Evolutionary conservation across 2,329 filamentous ascomycete species (phyloP).

Genomic region (Aspergillus brunneoviolaceus): DNA sequence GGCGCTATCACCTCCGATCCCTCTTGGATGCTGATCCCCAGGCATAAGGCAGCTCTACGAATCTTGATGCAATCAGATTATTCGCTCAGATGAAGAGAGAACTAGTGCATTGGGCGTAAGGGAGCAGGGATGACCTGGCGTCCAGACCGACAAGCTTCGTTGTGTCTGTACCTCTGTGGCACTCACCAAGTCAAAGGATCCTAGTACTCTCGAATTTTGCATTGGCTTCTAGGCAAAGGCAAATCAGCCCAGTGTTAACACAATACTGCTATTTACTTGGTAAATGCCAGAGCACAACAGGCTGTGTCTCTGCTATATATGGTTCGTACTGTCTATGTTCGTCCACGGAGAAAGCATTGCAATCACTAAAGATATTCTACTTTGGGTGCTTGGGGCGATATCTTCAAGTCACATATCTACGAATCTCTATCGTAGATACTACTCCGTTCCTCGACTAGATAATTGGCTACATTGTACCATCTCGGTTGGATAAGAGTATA

Average conservation of each 20-base stretch:
- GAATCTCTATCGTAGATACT: background rate
- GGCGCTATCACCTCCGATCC: background rate
- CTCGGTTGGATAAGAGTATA: background rate
- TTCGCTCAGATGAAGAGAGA: background rate
- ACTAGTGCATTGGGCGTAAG: no score
- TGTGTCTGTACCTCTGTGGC: background rate
- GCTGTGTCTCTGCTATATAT: no score
- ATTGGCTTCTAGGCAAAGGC: background rate
- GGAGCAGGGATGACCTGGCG: background rate
- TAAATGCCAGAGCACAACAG: no score
- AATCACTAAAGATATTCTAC: no score
- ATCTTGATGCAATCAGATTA: background rate
- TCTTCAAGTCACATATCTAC: background rate
- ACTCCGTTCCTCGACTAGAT: no score
- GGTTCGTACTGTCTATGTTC: no score
- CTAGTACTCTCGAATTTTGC: background rate
- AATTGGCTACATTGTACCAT: background rate
- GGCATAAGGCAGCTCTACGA: background rate
- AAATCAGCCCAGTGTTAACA: background rate
- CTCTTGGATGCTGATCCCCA: background rate
- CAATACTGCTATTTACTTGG: background rate
- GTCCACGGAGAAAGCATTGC: no score
- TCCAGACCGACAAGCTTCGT: background rate
- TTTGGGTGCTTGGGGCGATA: no score
- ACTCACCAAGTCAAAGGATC: background rate